Base-by-base conservation (phyloP, 768 basidiomycete genomes). In the Suillus cothurnatus region DNA sequence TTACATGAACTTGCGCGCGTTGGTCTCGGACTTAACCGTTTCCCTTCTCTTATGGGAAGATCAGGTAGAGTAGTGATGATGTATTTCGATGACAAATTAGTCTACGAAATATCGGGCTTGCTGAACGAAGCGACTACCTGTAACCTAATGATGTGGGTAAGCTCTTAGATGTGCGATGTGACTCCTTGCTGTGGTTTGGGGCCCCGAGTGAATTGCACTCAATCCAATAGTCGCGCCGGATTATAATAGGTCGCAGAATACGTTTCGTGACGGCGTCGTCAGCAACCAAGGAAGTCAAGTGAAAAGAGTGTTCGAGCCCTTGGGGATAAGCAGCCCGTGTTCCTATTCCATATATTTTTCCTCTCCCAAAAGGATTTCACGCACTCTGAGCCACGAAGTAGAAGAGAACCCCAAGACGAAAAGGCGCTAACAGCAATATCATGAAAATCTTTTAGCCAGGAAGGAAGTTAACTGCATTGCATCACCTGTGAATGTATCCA, bases 1-100 rank as follows among this genome's bases (percentile, higher is more conserved):
- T 39, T 98, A 94, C 83, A 91, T 95, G 85, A 87, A 80, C 3
- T 90, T 98, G 86, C 97, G 91, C 89, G 88, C 90, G 0, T 81
- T 98, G 68, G 76, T 84, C 62, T 71, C 70, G 28, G 76, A 79
- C 12, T 55, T 55, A 14, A 55, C 21, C 19, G 1, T 31, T 31
- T 19, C 28, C 28, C 8, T 28, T 11, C 28, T 53, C 31, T 21
- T 55, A 55, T 55, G 53, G 4, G 31, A 32, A 53, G 11, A 55
- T 55, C 53, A 55, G 21, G 21, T 12, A 55, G 53, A 55, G 28
- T 32, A 32, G 2, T 9, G 5, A 55, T 32, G 31, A 3, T 55
- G 8, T 55, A 55, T 55, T 53, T 32, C 53, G 19, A 32, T 32
- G 12, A 53, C 9, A 53, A 21, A 31, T 31, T 32, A 31, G 9